phyloP scores from a whole-genome alignment of 2,329 filamentous ascomycete species.

The Penicillium polonicum region DNA sequence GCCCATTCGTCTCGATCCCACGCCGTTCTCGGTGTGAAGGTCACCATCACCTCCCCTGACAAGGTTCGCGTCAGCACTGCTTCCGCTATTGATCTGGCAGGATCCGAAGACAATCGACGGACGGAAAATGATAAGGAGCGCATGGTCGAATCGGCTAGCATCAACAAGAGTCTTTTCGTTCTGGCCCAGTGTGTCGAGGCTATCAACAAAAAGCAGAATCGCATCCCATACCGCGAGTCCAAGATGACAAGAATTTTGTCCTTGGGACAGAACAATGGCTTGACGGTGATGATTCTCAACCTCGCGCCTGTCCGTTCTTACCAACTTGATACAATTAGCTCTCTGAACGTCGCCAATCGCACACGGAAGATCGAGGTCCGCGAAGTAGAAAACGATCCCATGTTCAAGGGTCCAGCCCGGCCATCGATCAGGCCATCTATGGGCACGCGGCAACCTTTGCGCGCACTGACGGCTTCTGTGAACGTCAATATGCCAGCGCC shows the following conservation, averaged over 20 bases:
- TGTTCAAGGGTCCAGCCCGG: constrained; percentile 73
- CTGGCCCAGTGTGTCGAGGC: constrained; percentile 94
- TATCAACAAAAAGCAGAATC: constrained; percentile 70
- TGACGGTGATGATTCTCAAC: constrained; percentile 96
- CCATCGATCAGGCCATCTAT: constrained; percentile 44
- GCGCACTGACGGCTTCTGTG: constrained; percentile 71
- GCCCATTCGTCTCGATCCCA: constrained; percentile 87
- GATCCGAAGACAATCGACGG: constrained; percentile 90
- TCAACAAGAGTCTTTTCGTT: constrained; percentile 96
- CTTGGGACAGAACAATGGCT: constrained; percentile 88
- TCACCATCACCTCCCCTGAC: constrained; percentile 71
- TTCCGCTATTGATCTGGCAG: constrained; percentile 90
- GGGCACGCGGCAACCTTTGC: constrained; percentile 71
- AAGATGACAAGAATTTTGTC: constrained; percentile 97
- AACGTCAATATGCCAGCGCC: constrained; percentile 66
- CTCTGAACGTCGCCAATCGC: constrained; percentile 88
- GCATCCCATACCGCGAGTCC: constrained; percentile 89
- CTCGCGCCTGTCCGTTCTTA: constrained; percentile 88
- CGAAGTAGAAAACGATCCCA: constrained; percentile 92
- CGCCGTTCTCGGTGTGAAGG: constrained; percentile 85
- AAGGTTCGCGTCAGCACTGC: constrained; percentile 74
- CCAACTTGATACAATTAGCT: constrained; percentile 89
- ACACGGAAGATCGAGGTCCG: constrained; percentile 95
- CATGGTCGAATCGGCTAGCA: constrained; percentile 90
- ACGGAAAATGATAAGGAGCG: constrained; percentile 93